phyloP scores from a whole-genome alignment of 2,329 filamentous ascomycete species.

The Triangularia verruculosa region DNA sequence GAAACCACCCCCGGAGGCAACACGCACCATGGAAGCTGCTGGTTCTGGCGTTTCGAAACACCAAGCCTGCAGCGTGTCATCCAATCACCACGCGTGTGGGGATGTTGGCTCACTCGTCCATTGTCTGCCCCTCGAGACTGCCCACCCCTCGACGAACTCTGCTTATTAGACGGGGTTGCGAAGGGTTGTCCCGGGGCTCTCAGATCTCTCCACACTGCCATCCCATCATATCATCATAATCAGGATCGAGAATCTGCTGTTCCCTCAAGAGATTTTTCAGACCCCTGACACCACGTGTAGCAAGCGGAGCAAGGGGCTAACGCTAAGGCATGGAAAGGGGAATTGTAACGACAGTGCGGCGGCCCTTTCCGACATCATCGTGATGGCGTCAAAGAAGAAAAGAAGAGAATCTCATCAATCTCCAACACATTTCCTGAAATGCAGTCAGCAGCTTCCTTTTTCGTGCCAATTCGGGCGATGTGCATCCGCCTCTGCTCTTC shows the following conservation, averaged over 20 bases:
- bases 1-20: constrained; percentile 29
- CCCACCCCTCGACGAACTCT: not conserved
- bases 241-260: not conserved
- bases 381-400: not conserved
- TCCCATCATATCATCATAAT: constrained; percentile 1
- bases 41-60: constrained; percentile 28
- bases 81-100: constrained; percentile 23
- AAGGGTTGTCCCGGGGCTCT: not conserved
- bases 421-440: not conserved
- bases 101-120: constrained; percentile 5
- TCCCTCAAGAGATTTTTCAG: not conserved
- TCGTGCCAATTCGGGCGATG: not conserved
- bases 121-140: constrained; percentile 5
- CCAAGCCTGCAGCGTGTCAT: constrained; percentile 20
- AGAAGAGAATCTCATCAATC: not conserved
- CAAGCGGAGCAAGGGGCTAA: not conserved
- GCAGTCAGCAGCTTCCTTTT: not conserved
- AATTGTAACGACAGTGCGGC: not conserved
- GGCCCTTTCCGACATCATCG: not conserved
- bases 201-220: not conserved
- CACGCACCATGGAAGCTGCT: constrained; percentile 20
- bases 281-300: not conserved
- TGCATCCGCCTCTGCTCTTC: not conserved
- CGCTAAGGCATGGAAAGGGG: no score
- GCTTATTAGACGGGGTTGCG: not conserved